Conservation (phyloP, 441 rosid species). For the Populus hybrid region DNA sequence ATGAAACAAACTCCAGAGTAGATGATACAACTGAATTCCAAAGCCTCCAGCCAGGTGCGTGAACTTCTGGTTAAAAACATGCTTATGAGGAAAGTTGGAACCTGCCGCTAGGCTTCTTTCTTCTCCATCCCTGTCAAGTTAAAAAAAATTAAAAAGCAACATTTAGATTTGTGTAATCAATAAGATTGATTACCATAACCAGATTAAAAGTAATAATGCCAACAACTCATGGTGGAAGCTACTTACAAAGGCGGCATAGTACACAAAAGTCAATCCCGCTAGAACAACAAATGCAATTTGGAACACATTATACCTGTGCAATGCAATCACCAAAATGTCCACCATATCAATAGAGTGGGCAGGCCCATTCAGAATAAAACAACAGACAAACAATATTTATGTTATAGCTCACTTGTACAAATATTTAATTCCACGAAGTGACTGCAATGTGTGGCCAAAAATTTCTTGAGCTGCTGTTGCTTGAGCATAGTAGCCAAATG, state of each 20-base stretch:
- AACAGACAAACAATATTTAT: background rate
- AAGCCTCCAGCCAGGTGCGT: conserved; percentile 9
- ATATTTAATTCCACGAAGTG: conserved; percentile 92
- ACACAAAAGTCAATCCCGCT: conserved; percentile 87
- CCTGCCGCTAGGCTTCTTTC: conserved; percentile 70
- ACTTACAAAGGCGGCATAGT: conserved; percentile 87
- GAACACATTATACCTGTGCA: conserved; percentile 88
- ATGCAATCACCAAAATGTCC: conserved; percentile 11
- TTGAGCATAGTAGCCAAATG: conserved; percentile 98
- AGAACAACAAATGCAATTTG: conserved; percentile 80
- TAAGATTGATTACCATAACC: background rate
- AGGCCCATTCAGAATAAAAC: background rate
- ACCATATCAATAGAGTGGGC: conserved; percentile 12
- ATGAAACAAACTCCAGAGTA: conserved; percentile 17
- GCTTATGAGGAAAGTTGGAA: conserved; percentile 76
- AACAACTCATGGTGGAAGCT: background rate
- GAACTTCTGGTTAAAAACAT: conserved; percentile 15
- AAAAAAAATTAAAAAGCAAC: background rate
- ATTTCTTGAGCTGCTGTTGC: conserved; percentile 99
- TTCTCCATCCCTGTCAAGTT: conserved; percentile 83
- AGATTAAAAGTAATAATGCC: background rate
- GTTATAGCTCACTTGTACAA: conserved; percentile 75
- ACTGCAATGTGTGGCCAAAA: conserved; percentile 94
- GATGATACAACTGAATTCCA: conserved; percentile 12
- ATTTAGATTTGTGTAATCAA: conserved; percentile 4